phyloP scores from a whole-genome alignment of 106 monocot species.

The Amphibolis antarctica region DNA sequence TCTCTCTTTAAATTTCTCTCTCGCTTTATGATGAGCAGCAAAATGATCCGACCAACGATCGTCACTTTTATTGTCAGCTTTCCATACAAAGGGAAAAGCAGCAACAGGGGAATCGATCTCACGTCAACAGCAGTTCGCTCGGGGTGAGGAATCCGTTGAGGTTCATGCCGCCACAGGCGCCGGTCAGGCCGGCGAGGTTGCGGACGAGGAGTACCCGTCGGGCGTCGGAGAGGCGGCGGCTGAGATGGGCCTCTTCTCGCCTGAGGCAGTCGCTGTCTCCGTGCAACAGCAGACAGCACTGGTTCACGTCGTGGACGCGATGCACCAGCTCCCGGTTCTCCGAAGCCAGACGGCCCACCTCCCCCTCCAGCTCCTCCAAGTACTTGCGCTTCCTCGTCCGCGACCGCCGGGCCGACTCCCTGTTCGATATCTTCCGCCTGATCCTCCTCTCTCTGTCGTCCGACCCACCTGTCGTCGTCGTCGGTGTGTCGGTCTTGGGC shows the following conservation, averaged over 20 bases:
- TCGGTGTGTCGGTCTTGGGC: not conserved
- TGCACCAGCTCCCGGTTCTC: conserved; percentile 10
- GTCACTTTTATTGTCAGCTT: too few species aligned
- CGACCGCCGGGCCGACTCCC: conserved; percentile 23
- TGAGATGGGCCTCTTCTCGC: conserved; percentile 1
- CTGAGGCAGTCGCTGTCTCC: conserved; percentile 11
- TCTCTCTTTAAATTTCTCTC: too few species aligned
- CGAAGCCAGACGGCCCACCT: conserved; percentile 6
- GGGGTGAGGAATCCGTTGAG: not conserved
- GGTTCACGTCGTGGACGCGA: conserved; percentile 3
- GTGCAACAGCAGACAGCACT: not conserved
- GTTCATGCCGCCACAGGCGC: not conserved
- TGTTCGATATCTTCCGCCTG: conserved; percentile 18
- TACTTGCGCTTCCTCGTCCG: conserved; percentile 20
- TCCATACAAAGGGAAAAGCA: too few species aligned
- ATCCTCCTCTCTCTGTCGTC: conserved; percentile 3
- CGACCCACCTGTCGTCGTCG: not conserved
- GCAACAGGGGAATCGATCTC: too few species aligned
- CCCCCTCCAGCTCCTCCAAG: conserved; percentile 6
- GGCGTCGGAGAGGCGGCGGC: not conserved
- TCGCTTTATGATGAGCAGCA: too few species aligned
- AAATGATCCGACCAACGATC: too few species aligned
- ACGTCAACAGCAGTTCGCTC: not conserved
- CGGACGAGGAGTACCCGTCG: not conserved
- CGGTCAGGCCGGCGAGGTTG: not conserved